Evolutionary conservation across 78 protist species (phyloP), one percentile per base, ranked within the genome.

Genomic region (Dictyostelium brefeldianum): DNA sequence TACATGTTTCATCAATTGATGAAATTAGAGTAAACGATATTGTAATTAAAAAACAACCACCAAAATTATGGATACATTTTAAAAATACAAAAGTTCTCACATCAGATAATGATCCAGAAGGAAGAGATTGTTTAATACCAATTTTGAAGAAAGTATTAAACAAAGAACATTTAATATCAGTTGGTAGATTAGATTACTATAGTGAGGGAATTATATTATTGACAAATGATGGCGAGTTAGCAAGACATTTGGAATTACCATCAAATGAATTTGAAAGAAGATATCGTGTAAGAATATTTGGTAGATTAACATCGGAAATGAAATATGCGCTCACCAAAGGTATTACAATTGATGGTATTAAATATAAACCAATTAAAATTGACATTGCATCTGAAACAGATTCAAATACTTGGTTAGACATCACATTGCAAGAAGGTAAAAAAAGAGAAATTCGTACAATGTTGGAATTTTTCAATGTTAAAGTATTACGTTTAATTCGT

Each of bases 101-200:
- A 15, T 17, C 78, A 14, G 54, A 74, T 5, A 48, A 27, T 31
- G 93, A 87, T 31, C 78, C 80, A 18, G 67, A 77, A 5, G 83
- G 83, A 14, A 53, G 84, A 59, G 84, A 87, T 18, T 59, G 83
- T 29, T 43, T 87, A n/a, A 10, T 87, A 17, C 85, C 83, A 50
- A 77, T 87, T 43, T 17, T 87, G 2, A 56, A 78, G 51, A 74
- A 41, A 22, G 57, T 87, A 10, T 22, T 87, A n/a, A 22, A 53
- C 3, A 36, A 77, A 29, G 46, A 43, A 1, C 93, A 87, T 77
- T n/a, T 87, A 6, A 78, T 87, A 17, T 27, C 93, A 50, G 84
- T 87, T 65, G 93, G 93, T 18, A 31, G 93, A 64, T 50, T 87
- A 8, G 93, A 87, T 77, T 87, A 87, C 27, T 87, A 87, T 50